Evolutionary conservation across 176 grass and related monocot genomes (phyloP).

Genomic region (Saccharum officinarum): DNA sequence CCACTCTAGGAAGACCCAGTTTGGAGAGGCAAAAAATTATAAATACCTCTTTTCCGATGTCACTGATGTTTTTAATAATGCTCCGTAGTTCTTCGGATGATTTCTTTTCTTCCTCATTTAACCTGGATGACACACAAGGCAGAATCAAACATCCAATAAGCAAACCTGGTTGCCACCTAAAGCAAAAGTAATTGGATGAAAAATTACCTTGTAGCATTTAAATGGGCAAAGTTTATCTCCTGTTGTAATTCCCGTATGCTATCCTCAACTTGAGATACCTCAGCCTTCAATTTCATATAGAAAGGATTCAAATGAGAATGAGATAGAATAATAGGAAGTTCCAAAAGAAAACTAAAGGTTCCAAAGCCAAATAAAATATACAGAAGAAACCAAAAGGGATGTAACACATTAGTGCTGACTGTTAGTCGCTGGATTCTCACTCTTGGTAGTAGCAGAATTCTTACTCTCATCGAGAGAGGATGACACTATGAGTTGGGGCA

Average conservation of each 20-base stretch:
- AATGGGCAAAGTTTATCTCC: conserved; percentile 53
- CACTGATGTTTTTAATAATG: conserved; percentile 46
- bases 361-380: conserved; percentile 25
- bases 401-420: neutral
- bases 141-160: conserved; percentile 32
- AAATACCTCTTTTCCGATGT: conserved; percentile 64
- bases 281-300: conserved; percentile 59
- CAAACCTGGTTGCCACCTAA: neutral
- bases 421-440: no score
- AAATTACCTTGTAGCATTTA: conserved; percentile 66
- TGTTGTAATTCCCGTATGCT: conserved; percentile 51
- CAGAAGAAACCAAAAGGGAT: neutral
- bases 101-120: conserved; percentile 64
- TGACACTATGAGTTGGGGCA: no score
- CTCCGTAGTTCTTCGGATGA: conserved; percentile 46
- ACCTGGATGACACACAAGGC: conserved; percentile 42
- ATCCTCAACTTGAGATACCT: conserved; percentile 65
- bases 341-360: neutral
- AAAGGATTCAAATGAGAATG: conserved; percentile 46
- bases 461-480: no score
- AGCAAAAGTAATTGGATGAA: conserved; percentile 11
- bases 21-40: neutral
- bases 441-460: no score
- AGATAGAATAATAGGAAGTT: neutral
- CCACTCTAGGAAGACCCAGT: neutral